Evolutionary conservation across 371 early-diverging fungal genomes (phyloP).

Genomic region (Enterospora canceri): DNA sequence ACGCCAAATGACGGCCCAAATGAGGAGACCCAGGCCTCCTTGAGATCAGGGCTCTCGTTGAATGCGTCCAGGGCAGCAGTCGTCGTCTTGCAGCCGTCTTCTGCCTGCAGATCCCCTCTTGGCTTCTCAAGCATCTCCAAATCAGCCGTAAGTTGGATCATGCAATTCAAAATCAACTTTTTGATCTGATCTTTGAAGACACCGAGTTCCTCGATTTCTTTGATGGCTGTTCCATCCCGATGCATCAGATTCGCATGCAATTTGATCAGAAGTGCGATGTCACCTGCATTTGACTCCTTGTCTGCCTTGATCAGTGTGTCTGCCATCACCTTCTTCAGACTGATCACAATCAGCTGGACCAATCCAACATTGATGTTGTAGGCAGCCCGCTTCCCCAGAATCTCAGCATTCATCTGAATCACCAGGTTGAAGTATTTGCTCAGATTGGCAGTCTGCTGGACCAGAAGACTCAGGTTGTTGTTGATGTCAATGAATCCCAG

Average conservation of each 20-base stretch:
- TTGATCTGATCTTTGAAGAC: conserved; percentile 35
- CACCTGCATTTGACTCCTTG: conserved; percentile 14
- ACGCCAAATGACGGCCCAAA: conserved; percentile 29
- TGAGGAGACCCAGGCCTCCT: conserved; percentile 18
- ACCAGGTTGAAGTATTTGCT: conserved; percentile 8
- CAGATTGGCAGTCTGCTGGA: conserved; percentile 15
- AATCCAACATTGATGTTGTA: conserved; percentile 28
- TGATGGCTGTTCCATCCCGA: conserved; percentile 7
- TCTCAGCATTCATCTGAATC: conserved; percentile 8
- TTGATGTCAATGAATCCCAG: conserved; percentile 16
- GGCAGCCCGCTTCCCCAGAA: conserved; percentile 25
- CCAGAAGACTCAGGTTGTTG: background rate
- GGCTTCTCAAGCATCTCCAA: conserved; percentile 13
- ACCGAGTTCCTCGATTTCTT: conserved; percentile 31
- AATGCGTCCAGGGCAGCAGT: conserved; percentile 15
- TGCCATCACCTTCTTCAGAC: conserved; percentile 22
- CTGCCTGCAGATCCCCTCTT: conserved; percentile 13
- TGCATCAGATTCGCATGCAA: conserved; percentile 20
- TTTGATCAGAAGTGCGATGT: conserved; percentile 20
- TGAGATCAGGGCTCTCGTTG: conserved; percentile 5
- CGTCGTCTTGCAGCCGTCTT: conserved; percentile 5
- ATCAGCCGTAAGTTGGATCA: conserved; percentile 19
- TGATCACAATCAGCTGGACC: conserved; percentile 24
- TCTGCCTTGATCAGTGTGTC: conserved; percentile 29
- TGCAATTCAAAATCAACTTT: conserved; percentile 34